Base-by-base conservation (phyloP, 106 monocot species). In the Alisma plantagoaquatica region DNA sequence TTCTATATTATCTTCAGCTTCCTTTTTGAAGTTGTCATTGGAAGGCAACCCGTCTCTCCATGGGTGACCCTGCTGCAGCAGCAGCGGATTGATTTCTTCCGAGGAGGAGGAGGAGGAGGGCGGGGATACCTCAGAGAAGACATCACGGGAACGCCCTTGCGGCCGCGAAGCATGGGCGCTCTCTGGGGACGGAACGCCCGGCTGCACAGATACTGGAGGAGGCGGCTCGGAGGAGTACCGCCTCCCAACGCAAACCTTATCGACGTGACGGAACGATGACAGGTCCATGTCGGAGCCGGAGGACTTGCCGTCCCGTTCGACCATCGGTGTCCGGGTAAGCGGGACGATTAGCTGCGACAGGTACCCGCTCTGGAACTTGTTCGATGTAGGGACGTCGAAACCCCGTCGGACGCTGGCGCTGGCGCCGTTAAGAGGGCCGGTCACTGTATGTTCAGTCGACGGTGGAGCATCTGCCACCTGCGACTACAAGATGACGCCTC, bases 281-380 rank as follows among this genome's bases (percentile, higher is more conserved):
- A 73, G 89, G 21, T 98, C 85, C 78, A 72, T 73, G 45, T 98
- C 76, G 0, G 96, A 85, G 11, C 81, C 89, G 18, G 61, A 70
- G 7, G 66, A 78, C 9, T 50, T 70, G 29, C 60, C 72, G 2
- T 73, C 77, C 26, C 68, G 65, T 4, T 38, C 42, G 8, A 43
- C 70, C 33, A 70, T 54, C 16, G 72, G 33, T 17, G 77, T 70
- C 3, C 68, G 49, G n/a, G 75, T 57, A 15, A 25, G 53, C 35
- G 57, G 57, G 38, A 58, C 57, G 24, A 27, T 27, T n/a, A 43
- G 23, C 57, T 22, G 54, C 2, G 83, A 72, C 29, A 86, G 65
- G 69, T 80, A 80, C 23, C 93, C 93, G 23, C 83, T 87, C 26
- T 87, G 83, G 61, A 94, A 94, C 50, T 87, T 94, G 56, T 87